Percentiles rank a stretch among this genome's conserved stretches.
These are phyloP conservation scores for Leccinum fuscescens DNA, from an alignment of 1,284 basidiomycete species.

Conservation along the genomic window DNA sequence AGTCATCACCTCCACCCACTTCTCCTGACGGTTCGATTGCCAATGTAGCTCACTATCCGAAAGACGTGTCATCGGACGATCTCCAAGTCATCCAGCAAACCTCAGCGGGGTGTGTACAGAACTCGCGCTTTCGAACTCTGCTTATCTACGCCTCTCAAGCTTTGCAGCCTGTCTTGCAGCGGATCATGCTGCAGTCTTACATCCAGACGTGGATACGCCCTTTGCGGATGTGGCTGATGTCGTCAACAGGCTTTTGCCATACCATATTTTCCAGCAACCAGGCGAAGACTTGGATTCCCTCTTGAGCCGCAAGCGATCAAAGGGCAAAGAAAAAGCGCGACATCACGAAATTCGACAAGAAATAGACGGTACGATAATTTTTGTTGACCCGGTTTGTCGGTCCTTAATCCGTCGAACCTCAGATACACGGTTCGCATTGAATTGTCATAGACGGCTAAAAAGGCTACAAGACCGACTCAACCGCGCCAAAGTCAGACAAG, in stretches of 20 bases:
- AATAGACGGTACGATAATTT: conserved; percentile 43
- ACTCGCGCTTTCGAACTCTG: not conserved
- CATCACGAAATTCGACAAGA: conserved; percentile 47
- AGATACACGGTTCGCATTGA: conserved; percentile 68
- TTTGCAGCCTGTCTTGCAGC: conserved; percentile 53
- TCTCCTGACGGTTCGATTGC: conserved; percentile 9
- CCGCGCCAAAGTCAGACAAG: conserved; percentile 49
- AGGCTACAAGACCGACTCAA: conserved; percentile 57
- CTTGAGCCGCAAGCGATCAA: conserved; percentile 37
- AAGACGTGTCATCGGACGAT: conserved; percentile 36
- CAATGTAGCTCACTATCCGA: conserved; percentile 10
- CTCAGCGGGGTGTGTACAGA: conserved; percentile 45
- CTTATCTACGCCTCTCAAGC: conserved; percentile 38
- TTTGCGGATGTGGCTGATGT: conserved; percentile 61
- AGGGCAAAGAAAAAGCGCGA: conserved; percentile 57
- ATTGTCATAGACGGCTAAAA: conserved; percentile 57
- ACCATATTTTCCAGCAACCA: conserved; percentile 75
- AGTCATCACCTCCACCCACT: conserved; percentile 30
- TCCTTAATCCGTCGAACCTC: conserved; percentile 3
- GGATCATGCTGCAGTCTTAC: conserved; percentile 58
- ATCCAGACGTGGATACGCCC: conserved; percentile 66
- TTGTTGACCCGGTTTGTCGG: not conserved
- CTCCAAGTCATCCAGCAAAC: conserved; percentile 42
- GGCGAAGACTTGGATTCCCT: conserved; percentile 51
- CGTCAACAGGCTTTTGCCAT: conserved; percentile 66